phyloP scores from a whole-genome alignment of 768 basidiomycete species.

The Russula abietina region DNA sequence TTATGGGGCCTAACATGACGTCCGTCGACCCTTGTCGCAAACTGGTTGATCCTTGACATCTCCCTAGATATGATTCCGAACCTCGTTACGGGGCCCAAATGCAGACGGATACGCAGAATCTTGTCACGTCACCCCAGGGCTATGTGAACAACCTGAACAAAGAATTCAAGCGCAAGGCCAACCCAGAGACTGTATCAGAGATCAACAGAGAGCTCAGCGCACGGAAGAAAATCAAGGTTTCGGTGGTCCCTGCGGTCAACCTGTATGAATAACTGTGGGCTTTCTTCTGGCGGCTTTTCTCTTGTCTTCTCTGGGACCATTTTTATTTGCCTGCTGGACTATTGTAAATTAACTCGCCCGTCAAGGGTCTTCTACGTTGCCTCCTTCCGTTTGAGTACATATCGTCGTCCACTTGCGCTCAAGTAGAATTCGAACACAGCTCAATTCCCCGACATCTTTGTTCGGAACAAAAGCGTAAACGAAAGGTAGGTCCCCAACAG shows the following conservation, averaged over 20 bases:
- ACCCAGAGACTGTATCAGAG: slow-evolving; percentile 20
- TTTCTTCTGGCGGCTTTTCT: not conserved
- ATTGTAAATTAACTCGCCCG: not conserved
- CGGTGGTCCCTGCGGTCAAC: slow-evolving; percentile 61
- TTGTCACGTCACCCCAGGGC: slow-evolving; percentile 10
- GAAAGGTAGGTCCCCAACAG: slow-evolving; percentile 1
- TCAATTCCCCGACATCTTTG: not conserved
- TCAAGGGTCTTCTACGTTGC: not conserved
- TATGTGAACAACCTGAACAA: slow-evolving; percentile 25
- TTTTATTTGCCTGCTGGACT: not conserved
- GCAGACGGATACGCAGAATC: slow-evolving; percentile 37
- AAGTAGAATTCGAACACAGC: not conserved
- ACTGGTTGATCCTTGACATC: not conserved
- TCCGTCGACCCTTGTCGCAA: not conserved
- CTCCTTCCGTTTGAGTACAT: not conserved
- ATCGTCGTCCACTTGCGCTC: not conserved
- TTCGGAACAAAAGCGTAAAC: not conserved
- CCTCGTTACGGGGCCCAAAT: slow-evolving; percentile 33
- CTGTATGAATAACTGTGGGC: slow-evolving; percentile 54
- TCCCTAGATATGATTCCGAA: not conserved
- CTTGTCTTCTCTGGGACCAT: not conserved
- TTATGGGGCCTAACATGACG: not conserved
- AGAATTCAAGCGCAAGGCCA: slow-evolving; percentile 34
- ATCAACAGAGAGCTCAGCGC: slow-evolving; percentile 29
- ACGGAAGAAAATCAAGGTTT: slow-evolving; percentile 66